These are phyloP conservation scores for Quercus gilva DNA, from an alignment of 306 rosid species.

Conservation along the genomic window DNA sequence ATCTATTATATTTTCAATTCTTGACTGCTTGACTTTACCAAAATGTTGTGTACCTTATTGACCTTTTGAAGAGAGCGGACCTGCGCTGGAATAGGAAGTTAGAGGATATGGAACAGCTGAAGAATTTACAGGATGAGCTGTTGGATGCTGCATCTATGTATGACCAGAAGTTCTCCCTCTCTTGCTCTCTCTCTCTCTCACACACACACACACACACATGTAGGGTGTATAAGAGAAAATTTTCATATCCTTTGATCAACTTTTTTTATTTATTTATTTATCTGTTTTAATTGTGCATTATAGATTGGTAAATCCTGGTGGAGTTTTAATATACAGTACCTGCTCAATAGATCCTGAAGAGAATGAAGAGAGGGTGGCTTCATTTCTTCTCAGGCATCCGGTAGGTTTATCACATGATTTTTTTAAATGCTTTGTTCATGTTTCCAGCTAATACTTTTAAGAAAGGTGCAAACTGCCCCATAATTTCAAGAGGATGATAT, in stretches of 20 bases:
- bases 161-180: slow-evolving; percentile 18
- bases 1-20: background rate
- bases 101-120: slow-evolving; percentile 72
- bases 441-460: background rate
- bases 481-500: background rate
- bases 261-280: background rate
- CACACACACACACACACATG: background rate
- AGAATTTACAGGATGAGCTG: slow-evolving; percentile 73
- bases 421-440: background rate
- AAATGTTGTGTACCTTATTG: slow-evolving; percentile 21
- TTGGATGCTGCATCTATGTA: slow-evolving; percentile 79
- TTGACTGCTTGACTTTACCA: slow-evolving; percentile 2
- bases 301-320: slow-evolving; percentile 86
- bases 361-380: slow-evolving; percentile 72
- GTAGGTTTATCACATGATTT: slow-evolving; percentile 31
- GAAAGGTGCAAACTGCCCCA: background rate
- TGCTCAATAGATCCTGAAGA: slow-evolving; percentile 95
- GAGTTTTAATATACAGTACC: slow-evolving; percentile 75
- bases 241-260: background rate
- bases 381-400: slow-evolving; percentile 79
- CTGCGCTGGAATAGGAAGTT: slow-evolving; percentile 76
- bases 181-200: background rate
- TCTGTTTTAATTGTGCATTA: slow-evolving; percentile 19
- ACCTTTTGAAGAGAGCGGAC: slow-evolving; percentile 73
- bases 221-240: background rate